Evolutionary conservation across 129 eudicot species (phyloP), one percentile per base, ranked within the genome.

Genomic region (Smallanthus sonchifolius): DNA sequence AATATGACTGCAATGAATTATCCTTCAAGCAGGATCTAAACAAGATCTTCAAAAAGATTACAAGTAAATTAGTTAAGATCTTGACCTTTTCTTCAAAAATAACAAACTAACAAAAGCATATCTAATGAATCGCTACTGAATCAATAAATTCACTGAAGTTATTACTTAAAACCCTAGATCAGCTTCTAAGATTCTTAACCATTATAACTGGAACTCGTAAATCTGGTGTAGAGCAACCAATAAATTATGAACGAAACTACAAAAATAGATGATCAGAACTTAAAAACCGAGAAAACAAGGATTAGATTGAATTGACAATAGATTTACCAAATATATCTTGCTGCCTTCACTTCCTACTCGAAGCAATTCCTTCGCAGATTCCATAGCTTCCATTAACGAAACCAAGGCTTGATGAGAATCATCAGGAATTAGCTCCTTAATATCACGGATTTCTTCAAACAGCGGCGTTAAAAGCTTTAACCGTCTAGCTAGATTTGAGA

Each of bases 371-470:
- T 79, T 81, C 54, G 98, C 89, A 28, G 84, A 83, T 45, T 79
- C 75, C 35, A 93, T 66, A 42, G 88, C 84, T 4, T 78, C 76
- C 35, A 68, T 73, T 42, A 93, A 73, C 32, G 81, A 78, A 73
- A 56, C 35, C 15, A 93, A 73, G 8, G 84, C 77, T 74, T 43
- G 59, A 39, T 84, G 43, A 19, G 87, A 77, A 17, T 67, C 81
- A 5, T 80, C 67, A 24, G 88, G 80, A 0, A 92, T 36, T 7
- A 76, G 47, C 47, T 84, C 83, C 39, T 83, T 81, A 67, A 78
- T 73, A 61, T 93, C 98, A 37, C 95, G 91, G 73, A 93, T 90
- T 81, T 93, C 98, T 83, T 90, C 98, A 60, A 93, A 93, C 86
- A 93, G 69, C 37, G 98, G 98, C 19, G 80, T 87, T 83, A 93